Evolutionary conservation across 2,329 filamentous ascomycete genomes (phyloP).

Genomic region (Knoxdaviesia proteae): DNA sequence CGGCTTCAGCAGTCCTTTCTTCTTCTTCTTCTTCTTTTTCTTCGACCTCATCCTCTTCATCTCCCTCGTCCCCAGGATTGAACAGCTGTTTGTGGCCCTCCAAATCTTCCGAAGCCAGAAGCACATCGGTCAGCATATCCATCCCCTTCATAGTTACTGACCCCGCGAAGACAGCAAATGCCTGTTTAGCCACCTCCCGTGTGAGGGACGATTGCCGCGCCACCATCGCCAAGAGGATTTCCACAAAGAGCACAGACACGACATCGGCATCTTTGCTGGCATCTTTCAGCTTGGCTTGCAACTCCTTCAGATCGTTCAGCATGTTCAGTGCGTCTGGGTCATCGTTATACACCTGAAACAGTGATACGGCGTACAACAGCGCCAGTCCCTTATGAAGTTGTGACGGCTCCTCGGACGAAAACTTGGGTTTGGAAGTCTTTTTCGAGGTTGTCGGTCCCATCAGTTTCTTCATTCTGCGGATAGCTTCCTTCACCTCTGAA

Average conservation of each 20-base stretch:
- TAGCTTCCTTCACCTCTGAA: constrained; percentile 28
- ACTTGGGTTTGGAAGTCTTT: not conserved
- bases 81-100: constrained; percentile 78
- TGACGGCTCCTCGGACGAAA: constrained; percentile 1
- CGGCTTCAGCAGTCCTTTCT: not conserved
- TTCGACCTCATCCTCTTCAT: constrained; percentile 1
- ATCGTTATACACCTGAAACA: constrained; percentile 78
- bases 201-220: constrained; percentile 70
- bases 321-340: constrained; percentile 71
- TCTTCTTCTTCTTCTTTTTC: not conserved
- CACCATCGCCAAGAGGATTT: constrained; percentile 77
- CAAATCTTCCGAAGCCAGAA: constrained; percentile 60
- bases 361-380: constrained; percentile 62
- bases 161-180: constrained; percentile 64
- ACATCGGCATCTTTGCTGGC: constrained; percentile 10
- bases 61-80: constrained; percentile 34
- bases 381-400: constrained; percentile 42
- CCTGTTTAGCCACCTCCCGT: constrained; percentile 68
- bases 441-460: constrained; percentile 17
- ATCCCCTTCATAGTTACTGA: constrained; percentile 56
- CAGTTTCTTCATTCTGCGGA: constrained; percentile 30
- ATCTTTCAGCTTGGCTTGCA: constrained; percentile 44
- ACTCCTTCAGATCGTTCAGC: constrained; percentile 60
- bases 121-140: constrained; percentile 41
- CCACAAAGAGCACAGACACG: constrained; percentile 42